A percentile compares a stretch with the other conserved stretches of the same genome.
phyloP scores from a whole-genome alignment of 2,329 filamentous ascomycete species.

The Byssochlamys sp. region DNA sequence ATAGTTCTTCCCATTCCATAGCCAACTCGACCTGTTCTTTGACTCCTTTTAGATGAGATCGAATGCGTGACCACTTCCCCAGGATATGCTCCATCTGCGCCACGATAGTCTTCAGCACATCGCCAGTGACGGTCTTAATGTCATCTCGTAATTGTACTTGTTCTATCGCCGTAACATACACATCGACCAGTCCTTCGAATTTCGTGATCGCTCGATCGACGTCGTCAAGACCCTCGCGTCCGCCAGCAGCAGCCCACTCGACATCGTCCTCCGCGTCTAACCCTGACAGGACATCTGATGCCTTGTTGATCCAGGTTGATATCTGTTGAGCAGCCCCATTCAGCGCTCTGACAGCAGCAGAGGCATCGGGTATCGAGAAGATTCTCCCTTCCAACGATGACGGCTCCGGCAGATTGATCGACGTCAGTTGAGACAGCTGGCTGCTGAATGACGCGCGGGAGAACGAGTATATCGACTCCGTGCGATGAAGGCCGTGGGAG shows the following conservation, averaged over 20 bases:
- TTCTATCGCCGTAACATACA: constrained; percentile 91
- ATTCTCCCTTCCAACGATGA: constrained; percentile 74
- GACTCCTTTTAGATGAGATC: constrained; percentile 63
- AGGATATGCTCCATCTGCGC: constrained; percentile 83
- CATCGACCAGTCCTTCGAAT: constrained; percentile 81
- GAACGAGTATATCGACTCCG: constrained; percentile 86
- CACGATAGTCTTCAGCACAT: constrained; percentile 66
- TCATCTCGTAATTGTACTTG: constrained; percentile 72
- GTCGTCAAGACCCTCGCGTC: constrained; percentile 46
- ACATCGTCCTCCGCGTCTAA: constrained; percentile 94
- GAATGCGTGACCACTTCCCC: constrained; percentile 73
- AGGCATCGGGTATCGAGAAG: constrained; percentile 71
- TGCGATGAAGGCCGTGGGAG: constrained; percentile 45
- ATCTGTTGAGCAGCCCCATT: constrained; percentile 87
- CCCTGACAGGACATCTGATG: constrained; percentile 75
- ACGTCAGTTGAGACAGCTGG: constrained; percentile 84
- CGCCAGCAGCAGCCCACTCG: constrained; percentile 87
- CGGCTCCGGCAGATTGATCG: constrained; percentile 78
- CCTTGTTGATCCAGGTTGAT: constrained; percentile 84
- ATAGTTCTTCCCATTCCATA: constrained; percentile 98
- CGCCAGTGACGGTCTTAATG: constrained; percentile 58
- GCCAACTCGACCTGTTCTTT: constrained; percentile 90
- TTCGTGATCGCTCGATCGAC: constrained; percentile 62
- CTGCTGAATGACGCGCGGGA: constrained; percentile 86
- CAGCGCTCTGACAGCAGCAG: constrained; percentile 71